Evolutionary conservation across 2,329 filamentous ascomycete genomes (phyloP), one percentile per base, ranked within the genome.

Genomic region (Exophiala calicioides): DNA sequence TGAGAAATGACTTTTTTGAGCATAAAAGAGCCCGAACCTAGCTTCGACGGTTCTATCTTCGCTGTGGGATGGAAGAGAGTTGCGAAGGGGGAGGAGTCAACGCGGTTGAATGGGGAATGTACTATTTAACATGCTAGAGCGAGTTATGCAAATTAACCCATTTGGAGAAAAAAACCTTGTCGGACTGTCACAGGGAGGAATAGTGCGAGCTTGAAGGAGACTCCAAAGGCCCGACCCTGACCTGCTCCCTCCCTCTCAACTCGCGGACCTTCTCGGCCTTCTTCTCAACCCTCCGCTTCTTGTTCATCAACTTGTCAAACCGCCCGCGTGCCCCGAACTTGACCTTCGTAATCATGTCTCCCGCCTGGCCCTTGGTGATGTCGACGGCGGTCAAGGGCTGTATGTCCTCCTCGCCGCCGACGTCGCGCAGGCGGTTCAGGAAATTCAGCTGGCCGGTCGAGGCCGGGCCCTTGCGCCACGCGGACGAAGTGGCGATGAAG

Each of bases 291-390:
- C 65, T 65, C 32, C 73, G 77, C 62, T 77, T 81, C 43, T 75
- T 0, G 69, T 71, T 60, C 77, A 74, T 47, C 79, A 67, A 24
- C 61, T 73, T 19, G 74, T 71, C 62, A 78, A 89, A 70, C 70
- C 80, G 53, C 68, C 86, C 65, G 73, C 80, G 74, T 1, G 87
- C 88, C 1, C 91, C 91, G 63, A 93, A 86, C 65, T 85, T 91
- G 52, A 95, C 63, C 67, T 95, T 94, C 5, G 88, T 94, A 55
- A 97, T 95, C 85, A 95, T 90, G 64, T 96, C 90, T 3, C 78
- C 78, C 3, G 90, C 90, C 62, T 81, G 82, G 5, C 91, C 91
- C 62, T 90, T 93, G 10, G 79, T 90, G 47, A 95, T 60, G 20
- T 82, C 76, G 0, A 70, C 68, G 0, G 68, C 58, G 1, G 70